phyloP scores from a whole-genome alignment of 2,329 filamentous ascomycete species.

The Diaporthe aspalathi region DNA sequence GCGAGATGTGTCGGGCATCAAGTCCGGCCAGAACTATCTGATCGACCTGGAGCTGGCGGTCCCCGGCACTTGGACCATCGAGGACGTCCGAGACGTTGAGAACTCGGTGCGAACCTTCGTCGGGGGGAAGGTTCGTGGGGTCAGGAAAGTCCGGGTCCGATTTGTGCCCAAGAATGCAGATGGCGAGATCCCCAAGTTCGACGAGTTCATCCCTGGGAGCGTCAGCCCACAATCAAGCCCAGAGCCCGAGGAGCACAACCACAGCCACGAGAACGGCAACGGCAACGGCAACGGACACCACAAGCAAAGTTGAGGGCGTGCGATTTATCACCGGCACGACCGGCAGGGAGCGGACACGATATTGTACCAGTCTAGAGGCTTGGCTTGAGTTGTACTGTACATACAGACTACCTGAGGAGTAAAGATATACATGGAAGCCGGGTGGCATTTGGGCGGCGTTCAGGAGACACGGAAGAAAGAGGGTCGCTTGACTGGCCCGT shows the following conservation, averaged over 20 bases:
- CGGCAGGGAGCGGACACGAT: not conserved
- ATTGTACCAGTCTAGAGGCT: slow-evolving; percentile 7
- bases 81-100: slow-evolving; percentile 77
- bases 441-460: slow-evolving; percentile 39
- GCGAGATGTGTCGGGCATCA: slow-evolving; percentile 86
- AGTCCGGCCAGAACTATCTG: slow-evolving; percentile 96
- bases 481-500: slow-evolving; percentile 27
- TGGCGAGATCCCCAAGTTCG: slow-evolving; percentile 67
- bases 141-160: slow-evolving; percentile 83
- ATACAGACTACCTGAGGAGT: slow-evolving; percentile 21
- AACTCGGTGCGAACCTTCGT: slow-evolving; percentile 77
- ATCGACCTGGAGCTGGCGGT: slow-evolving; percentile 90
- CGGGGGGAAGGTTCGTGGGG: slow-evolving; percentile 82
- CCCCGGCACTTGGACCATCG: slow-evolving; percentile 80
- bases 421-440: slow-evolving; percentile 32
- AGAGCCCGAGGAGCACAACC: slow-evolving; percentile 67
- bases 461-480: slow-evolving; percentile 28
- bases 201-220: slow-evolving; percentile 81
- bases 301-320: slow-evolving; percentile 18
- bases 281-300: slow-evolving; percentile 44
- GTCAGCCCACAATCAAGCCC: slow-evolving; percentile 67
- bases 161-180: slow-evolving; percentile 78
- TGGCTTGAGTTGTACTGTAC: slow-evolving; percentile 25
- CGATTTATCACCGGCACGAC: not conserved
- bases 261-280: slow-evolving; percentile 56